Conservation (phyloP, 2,329 filamentous ascomycete species). For the Diaporthe velutina region DNA sequence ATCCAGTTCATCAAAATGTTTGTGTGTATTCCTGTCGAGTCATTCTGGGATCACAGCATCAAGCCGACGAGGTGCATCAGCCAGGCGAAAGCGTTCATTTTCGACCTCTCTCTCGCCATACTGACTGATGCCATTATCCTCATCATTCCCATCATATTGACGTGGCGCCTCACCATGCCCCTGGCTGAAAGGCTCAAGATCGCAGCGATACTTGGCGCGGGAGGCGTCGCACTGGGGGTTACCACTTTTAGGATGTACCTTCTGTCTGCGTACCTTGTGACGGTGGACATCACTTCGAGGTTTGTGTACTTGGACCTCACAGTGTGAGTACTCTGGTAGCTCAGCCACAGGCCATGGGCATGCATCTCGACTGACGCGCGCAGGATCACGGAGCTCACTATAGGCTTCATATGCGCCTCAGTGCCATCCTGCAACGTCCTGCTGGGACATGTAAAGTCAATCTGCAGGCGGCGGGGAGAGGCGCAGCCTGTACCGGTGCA, state of each 20-base stretch:
- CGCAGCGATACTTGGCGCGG: constrained; percentile 2
- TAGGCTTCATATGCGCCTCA: constrained; percentile 16
- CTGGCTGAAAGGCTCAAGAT: constrained; percentile 1
- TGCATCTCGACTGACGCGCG: neutral
- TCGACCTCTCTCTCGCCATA: constrained; percentile 5
- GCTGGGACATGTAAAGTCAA: neutral
- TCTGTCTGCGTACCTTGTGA: neutral
- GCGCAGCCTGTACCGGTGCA: neutral
- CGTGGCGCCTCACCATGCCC: constrained; percentile 3
- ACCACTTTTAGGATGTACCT: constrained; percentile 16
- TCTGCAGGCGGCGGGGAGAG: neutral
- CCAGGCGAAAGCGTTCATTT: constrained; percentile 18
- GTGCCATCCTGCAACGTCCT: constrained; percentile 15
- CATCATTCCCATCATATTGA: constrained; percentile 4
- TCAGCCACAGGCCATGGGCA: neutral
- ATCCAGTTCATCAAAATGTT: constrained; percentile 23
- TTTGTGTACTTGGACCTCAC: neutral
- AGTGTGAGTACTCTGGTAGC: neutral
- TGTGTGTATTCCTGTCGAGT: constrained; percentile 12
- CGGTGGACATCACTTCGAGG: neutral
- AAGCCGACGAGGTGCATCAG: constrained; percentile 20
- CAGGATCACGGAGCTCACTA: neutral
- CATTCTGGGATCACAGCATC: constrained; percentile 4
- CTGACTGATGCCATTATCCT: constrained; percentile 7
- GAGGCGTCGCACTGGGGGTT: neutral